Percentiles rank a stretch among this genome's conserved stretches.
Evolutionary conservation across 2,329 filamentous ascomycete species (phyloP).

Genomic region (Aureobasidium subglaciale): DNA sequence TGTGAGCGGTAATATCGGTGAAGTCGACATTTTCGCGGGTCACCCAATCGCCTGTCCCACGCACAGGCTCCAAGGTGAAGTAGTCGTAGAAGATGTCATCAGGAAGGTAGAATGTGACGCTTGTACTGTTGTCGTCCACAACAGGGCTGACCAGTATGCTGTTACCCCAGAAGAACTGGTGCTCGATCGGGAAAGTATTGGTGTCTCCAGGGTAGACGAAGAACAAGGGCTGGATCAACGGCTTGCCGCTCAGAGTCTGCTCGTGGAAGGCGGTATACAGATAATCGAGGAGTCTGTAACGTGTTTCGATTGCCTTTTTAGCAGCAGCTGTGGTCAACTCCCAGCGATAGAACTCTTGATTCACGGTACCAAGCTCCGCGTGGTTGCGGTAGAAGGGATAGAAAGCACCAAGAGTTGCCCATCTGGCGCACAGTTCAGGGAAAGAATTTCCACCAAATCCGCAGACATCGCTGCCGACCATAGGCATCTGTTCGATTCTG

Average conservation of each 20-base stretch:
- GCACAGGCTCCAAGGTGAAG: conserved; percentile 44
- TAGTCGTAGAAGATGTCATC: conserved; percentile 55
- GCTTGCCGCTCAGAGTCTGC: conserved; percentile 55
- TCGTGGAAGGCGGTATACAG: conserved; percentile 64
- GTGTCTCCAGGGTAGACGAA: conserved; percentile 59
- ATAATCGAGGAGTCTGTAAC: conserved; percentile 75
- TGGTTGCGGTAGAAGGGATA: conserved; percentile 71
- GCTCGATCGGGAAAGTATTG: conserved; percentile 45
- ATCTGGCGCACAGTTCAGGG: conserved; percentile 64
- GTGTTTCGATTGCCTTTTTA: conserved; percentile 59
- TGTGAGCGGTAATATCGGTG: conserved; percentile 58
- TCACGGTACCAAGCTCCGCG: conserved; percentile 46
- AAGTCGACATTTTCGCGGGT: conserved; percentile 40
- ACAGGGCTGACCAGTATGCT: conserved; percentile 52
- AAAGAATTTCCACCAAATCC: conserved; percentile 62
- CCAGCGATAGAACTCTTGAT: conserved; percentile 70
- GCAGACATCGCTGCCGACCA: conserved; percentile 58
- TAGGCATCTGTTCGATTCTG: conserved; percentile 25
- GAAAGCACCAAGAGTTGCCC: conserved; percentile 67
- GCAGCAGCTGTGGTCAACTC: conserved; percentile 55
- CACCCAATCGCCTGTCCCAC: conserved; percentile 39
- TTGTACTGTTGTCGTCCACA: conserved; percentile 44
- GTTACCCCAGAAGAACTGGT: conserved; percentile 55
- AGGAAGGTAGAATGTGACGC: conserved; percentile 50
- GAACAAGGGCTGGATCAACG: conserved; percentile 63